Evolutionary conservation across 2,329 filamentous ascomycete species (phyloP), one percentile per base, ranked within the genome.

Genomic region (Microsporum ferrugineum): DNA sequence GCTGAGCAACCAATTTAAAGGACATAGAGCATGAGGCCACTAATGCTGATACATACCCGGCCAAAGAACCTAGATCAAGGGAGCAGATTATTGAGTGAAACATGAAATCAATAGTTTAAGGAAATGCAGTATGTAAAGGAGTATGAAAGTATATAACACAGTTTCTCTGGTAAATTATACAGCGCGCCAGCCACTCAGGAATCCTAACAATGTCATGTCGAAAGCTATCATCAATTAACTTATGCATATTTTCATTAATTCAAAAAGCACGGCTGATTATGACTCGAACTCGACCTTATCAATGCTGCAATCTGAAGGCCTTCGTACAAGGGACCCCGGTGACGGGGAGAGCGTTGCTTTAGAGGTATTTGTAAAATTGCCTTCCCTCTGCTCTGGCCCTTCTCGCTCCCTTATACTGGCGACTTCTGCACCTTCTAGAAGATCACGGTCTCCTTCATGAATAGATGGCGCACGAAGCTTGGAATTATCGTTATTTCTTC

Each of bases 401-500:
- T 72, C 70, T 47, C 67, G 70, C 2, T 70, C 68, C 56, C 71
- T 69, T 29, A 76, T 68, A 65, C 69, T 82, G 10, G 82, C 82
- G 0, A 73, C 72, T 72, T 68, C 72, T 71, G 61, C 68, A 70
- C 60, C 72, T 71, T 58, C 67, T 59, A 67, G 41, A 70, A 27
- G 73, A 70, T 89, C 88, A 59, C 84, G 77, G 71, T 91, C 87
- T 69, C 59, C 72, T 71, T 49, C 66, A 61, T 64, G 29, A 70
- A 14, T 72, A 71, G 3, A 72, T 68, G 64, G 72, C 8, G 63
- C 59, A 49, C 65, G 65, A 33, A 59, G 64, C 23, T 62, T 68
- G 27, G 68, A 63, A 2, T 34, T 31, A 39, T 58, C 61, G 29
- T 47, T 57, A 34, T 55, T 55, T 56, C 67, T 69, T 47, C 69